Base-by-base conservation (phyloP, 129 eudicot genomes). In the Calendula officinalis region DNA sequence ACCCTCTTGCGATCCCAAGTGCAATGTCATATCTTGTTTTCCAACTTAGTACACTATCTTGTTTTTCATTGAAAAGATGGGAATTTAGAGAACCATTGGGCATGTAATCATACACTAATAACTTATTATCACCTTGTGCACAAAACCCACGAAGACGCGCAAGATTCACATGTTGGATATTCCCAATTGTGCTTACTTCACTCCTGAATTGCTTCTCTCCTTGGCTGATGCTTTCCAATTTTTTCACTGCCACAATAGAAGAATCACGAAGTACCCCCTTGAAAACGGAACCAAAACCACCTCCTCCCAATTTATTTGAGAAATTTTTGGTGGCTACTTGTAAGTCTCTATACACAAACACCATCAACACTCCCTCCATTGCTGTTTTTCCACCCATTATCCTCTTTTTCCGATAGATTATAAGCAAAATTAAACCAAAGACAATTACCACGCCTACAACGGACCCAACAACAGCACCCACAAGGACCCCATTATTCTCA, bases 181-280 rank as follows among this genome's bases (percentile, higher is more conserved):
- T 85, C 36, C 96, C 96, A 4, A 89, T 85, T 35, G 94, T 83
- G 77, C 90, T 73, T 10, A 89, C 94, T 71, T 89, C 96, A 4
- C 80, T 53, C 39, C 96, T 66, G 51, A 89, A 89, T 45, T 89
- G 90, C 77, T 89, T 89, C 54, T 85, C 96, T 27, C 94, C 94
- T 42, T 78, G 84, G 38, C 60, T 64, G 45, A 81, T 58, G 56
- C 90, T 69, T 64, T 89, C 89, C 10, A 83, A 87, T 72, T 66
- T 82, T 71, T 89, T 89, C 12, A 85, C 96, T 4, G 94, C 94
- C 32, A 89, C 75, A 32, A 56, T 76, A 56, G 74, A 67, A 1
- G 85, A 85, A 78, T 83, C 85, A 45, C 81, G 71, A 66, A 89
- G 16, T 1, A 77, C 49, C 35, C 89, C 95, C 60, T 72, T 80